Percentiles rank a stretch among this genome's conserved stretches.
Conservation (phyloP, 2,329 filamentous ascomycete genomes). For the Pseudocercospora pini-densiflorae region DNA sequence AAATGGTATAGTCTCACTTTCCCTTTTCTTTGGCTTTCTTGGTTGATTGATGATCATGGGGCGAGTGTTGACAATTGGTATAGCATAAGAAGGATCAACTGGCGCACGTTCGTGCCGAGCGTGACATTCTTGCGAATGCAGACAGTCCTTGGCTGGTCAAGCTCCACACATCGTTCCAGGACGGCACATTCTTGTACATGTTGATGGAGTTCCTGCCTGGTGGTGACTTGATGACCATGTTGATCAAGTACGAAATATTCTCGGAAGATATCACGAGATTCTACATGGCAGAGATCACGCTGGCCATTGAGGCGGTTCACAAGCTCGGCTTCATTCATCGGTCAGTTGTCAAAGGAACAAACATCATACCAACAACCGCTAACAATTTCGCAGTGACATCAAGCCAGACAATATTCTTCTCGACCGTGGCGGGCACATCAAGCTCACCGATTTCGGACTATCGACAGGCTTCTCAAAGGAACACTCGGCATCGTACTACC, state of each 20-base stretch:
- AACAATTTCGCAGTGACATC: constrained; percentile 72
- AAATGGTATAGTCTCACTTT: constrained; percentile 67
- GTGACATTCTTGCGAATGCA: constrained; percentile 98
- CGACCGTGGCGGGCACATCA: constrained; percentile 94
- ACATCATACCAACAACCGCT: not conserved
- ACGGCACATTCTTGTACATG: constrained; percentile 95
- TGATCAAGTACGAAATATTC: constrained; percentile 99
- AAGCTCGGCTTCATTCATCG: constrained; percentile 98
- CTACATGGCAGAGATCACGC: constrained; percentile 97
- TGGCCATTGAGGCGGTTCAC: constrained; percentile 98
- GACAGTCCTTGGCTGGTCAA: constrained; percentile 99
- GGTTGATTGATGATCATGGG: not conserved
- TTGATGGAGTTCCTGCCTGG: constrained; percentile 99
- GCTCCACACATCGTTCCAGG: constrained; percentile 97
- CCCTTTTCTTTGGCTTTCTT: not conserved
- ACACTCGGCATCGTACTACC: constrained; percentile 98
- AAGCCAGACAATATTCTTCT: constrained; percentile 99
- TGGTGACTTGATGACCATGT: constrained; percentile 99
- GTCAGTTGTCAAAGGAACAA: constrained; percentile 53
- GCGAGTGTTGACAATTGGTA: constrained; percentile 21
- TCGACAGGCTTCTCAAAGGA: constrained; percentile 98
- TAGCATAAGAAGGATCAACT: constrained; percentile 96
- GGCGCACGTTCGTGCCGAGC: constrained; percentile 94
- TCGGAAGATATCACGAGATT: constrained; percentile 98
- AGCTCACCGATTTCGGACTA: constrained; percentile 96